Percentiles rank a stretch among this genome's conserved stretches.
phyloP scores from a whole-genome alignment of 768 basidiomycete species.

The Gloeophyllum trabeum region DNA sequence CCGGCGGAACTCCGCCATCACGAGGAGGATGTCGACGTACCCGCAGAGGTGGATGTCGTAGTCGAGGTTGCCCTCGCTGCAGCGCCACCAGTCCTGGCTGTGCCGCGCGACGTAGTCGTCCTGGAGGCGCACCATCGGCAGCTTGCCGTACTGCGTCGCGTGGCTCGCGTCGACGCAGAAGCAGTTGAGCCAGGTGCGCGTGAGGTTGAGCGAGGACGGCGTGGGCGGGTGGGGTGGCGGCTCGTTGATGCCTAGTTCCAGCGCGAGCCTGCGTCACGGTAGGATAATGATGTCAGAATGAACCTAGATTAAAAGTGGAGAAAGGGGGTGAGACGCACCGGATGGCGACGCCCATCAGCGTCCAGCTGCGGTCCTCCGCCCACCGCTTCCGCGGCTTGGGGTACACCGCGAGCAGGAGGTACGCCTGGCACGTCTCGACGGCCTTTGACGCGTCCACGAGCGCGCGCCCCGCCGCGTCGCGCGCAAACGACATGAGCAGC shows the following conservation, averaged over 20 bases:
- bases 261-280: constrained; percentile 40
- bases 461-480: constrained; percentile 38
- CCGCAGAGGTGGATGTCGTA: constrained; percentile 29
- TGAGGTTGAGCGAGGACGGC: constrained; percentile 45
- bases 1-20: constrained; percentile 35
- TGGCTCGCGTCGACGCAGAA: constrained; percentile 60
- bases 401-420: constrained; percentile 48
- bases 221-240: constrained; percentile 25
- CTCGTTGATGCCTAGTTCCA: constrained; percentile 52
- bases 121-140: constrained; percentile 39
- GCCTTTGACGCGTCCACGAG: constrained; percentile 39
- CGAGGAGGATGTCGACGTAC: constrained; percentile 37
- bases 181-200: constrained; percentile 60
- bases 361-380: constrained; percentile 58
- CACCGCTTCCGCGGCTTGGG: constrained; percentile 46
- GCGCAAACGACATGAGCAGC: constrained; percentile 41
- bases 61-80: constrained; percentile 9
- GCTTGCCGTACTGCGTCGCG: constrained; percentile 59
- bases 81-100: constrained; percentile 22
- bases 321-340: constrained; percentile 20
- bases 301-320: too few species aligned
- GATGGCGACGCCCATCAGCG: constrained; percentile 56
- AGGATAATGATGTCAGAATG: constrained; percentile 2
- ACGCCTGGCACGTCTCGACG: constrained; percentile 65
- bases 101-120: constrained; percentile 49